phyloP scores from a whole-genome alignment of 2,329 filamentous ascomycete genomes.

The Sporothrix humicola region DNA sequence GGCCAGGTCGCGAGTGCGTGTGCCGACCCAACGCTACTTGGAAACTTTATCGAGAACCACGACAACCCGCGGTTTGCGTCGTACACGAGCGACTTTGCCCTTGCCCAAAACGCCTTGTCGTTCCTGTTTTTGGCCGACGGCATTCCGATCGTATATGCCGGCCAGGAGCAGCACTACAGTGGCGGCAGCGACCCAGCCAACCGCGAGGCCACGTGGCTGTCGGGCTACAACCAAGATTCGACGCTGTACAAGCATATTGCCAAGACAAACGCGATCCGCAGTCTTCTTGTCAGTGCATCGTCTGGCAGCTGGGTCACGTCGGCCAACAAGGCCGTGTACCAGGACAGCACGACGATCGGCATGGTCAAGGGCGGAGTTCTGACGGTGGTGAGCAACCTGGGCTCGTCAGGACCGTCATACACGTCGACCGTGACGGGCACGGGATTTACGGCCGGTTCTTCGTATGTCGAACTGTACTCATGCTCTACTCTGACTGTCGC shows the following conservation, averaged over 20 bases:
- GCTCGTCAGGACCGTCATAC: slow-evolving; percentile 39
- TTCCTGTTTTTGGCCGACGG: slow-evolving; percentile 51
- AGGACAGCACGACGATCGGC: slow-evolving; percentile 42
- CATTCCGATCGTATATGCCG: slow-evolving; percentile 69
- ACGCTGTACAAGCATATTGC: slow-evolving; percentile 58
- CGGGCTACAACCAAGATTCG: slow-evolving; percentile 53
- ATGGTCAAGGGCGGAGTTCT: slow-evolving; percentile 43
- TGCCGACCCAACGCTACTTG: slow-evolving; percentile 54
- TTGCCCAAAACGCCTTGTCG: slow-evolving; percentile 65
- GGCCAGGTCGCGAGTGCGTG: slow-evolving; percentile 47
- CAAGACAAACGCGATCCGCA: slow-evolving; percentile 42
- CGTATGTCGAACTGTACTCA: slow-evolving; percentile 41
- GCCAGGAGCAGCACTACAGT: slow-evolving; percentile 66
- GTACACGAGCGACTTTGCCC: slow-evolving; percentile 57
- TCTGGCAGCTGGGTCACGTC: slow-evolving; percentile 38
- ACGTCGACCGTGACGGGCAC: slow-evolving; percentile 38
- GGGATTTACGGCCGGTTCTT: slow-evolving; percentile 39
- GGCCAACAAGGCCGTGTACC: slow-evolving; percentile 36
- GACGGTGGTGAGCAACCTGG: slow-evolving; percentile 43
- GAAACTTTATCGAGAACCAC: slow-evolving; percentile 64
- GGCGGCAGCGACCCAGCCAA: slow-evolving; percentile 56
- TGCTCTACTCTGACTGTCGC: slow-evolving; percentile 42
- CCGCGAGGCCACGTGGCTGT: slow-evolving; percentile 65
- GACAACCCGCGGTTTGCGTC: slow-evolving; percentile 61
- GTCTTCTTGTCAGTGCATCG: slow-evolving; percentile 39